Evolutionary conservation across 2,329 filamentous ascomycete species (phyloP), one percentile per base, ranked within the genome.

Genomic region (Penicillium sp.): DNA sequence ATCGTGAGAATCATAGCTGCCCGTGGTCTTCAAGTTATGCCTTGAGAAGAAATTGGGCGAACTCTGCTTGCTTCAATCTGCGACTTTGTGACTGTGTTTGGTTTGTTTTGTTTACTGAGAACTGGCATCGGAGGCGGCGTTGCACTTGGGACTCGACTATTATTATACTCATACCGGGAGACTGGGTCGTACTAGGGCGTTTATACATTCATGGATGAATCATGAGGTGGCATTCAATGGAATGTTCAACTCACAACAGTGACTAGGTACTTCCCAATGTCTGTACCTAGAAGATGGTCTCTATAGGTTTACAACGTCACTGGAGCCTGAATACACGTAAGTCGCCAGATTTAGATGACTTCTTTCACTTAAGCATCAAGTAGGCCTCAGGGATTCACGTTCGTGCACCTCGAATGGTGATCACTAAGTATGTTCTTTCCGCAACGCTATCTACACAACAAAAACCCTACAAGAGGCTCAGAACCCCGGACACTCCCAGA

Each of bases 381-480:
- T 6, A 25, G 3, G 5, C 22, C 22, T 8, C 22, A 25, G 22
- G 22, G 4, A 25, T 3, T 25, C 5, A 30, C n/a, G 3, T 13
- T 35, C 27, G n/a, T 38, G 41, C 44, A 25, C 14, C 16, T 30
- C 25, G 4, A 42, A 16, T 14, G 3, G 36, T 12, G 42, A 42
- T 42, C 18, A n/a, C n/a, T n/a, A n/a, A 42, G 35, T 29, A 30
- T 42, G 45, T 41, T 14, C 27, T 28, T 29, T 36, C 36, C 19
- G 34, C 27, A 16, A 16, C 30, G 25, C 25, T 48, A 42, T 48
- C 31, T 42, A 48, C 28, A 33, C 28, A 41, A 14, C 36, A 33
- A 14, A 39, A 27, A 31, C 18, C 18, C 29, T 47, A 35, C 30
- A 47, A 27, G 11, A 28, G 31, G 30, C 36, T 34, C 14, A 22